phyloP scores from a whole-genome alignment of 129 eudicot genomes.

The Lactuca saligna region DNA sequence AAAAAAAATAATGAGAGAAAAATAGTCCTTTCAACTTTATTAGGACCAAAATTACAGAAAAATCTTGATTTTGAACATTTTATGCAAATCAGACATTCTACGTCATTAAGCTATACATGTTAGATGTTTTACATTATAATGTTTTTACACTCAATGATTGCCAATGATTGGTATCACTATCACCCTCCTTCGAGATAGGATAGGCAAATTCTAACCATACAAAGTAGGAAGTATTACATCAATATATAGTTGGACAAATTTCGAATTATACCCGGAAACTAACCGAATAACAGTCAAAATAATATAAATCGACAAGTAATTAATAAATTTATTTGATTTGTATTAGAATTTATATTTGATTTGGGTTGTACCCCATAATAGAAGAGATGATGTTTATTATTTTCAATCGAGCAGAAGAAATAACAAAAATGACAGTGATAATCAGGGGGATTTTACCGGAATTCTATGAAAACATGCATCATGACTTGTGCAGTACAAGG shows the following conservation, averaged over 20 bases:
- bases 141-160: slow-evolving; percentile 24
- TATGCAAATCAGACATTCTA: too few species aligned
- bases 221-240: neutral
- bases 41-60: too few species aligned
- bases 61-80: too few species aligned
- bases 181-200: neutral
- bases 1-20: too few species aligned
- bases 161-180: slow-evolving; percentile 18
- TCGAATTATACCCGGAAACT: too few species aligned
- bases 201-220: slow-evolving; percentile 9
- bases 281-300: neutral
- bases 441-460: slow-evolving; percentile 28
- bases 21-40: too few species aligned
- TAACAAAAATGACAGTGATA: slow-evolving; percentile 5
- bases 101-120: too few species aligned
- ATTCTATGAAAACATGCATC: slow-evolving; percentile 1
- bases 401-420: slow-evolving; percentile 8
- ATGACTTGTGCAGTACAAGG: slow-evolving; percentile 14
- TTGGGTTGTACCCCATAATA: neutral
- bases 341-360: neutral
- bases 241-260: neutral
- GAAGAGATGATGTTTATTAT: slow-evolving; percentile 8
- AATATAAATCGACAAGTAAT: neutral
- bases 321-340: too few species aligned
- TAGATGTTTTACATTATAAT: too few species aligned